These are phyloP conservation scores for Penicillium waksmanii DNA, from an alignment of 495 filamentous ascomycete genomes.

Conservation along the genomic window DNA sequence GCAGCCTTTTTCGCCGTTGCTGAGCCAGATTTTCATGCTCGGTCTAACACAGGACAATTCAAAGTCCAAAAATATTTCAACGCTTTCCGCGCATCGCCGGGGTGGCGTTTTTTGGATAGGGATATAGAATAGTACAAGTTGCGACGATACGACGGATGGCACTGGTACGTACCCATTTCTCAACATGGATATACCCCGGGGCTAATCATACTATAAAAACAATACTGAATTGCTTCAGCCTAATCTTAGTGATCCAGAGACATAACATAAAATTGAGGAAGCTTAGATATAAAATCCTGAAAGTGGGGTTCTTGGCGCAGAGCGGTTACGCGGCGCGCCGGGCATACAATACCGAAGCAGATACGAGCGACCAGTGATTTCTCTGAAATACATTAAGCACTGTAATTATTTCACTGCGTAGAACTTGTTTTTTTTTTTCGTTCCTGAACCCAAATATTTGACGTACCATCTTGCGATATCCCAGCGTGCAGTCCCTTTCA, in stretches of 20 bases:
- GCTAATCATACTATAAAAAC: not conserved
- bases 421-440: not conserved
- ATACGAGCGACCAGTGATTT: not conserved
- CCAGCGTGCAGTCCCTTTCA: not conserved
- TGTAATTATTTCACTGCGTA: no score
- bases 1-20: not conserved
- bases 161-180: no score
- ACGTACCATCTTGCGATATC: not conserved
- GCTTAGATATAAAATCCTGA: not conserved
- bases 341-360: not conserved
- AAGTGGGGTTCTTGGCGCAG: constrained; percentile 4
- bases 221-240: not conserved
- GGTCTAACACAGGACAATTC: not conserved
- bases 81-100: no score
- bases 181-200: no score
- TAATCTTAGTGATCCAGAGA: not conserved
- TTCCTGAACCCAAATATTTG: not conserved
- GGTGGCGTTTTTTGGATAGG: no score
- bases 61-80: not conserved
- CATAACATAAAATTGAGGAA: not conserved
- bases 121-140: no score
- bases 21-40: not conserved
- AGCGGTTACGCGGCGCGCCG: constrained; percentile 3
- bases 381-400: not conserved
- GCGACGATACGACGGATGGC: no score